These are phyloP conservation scores for Colletotrichum camelliae DNA, from an alignment of 2,329 filamentous ascomycete species.

Conservation along the genomic window DNA sequence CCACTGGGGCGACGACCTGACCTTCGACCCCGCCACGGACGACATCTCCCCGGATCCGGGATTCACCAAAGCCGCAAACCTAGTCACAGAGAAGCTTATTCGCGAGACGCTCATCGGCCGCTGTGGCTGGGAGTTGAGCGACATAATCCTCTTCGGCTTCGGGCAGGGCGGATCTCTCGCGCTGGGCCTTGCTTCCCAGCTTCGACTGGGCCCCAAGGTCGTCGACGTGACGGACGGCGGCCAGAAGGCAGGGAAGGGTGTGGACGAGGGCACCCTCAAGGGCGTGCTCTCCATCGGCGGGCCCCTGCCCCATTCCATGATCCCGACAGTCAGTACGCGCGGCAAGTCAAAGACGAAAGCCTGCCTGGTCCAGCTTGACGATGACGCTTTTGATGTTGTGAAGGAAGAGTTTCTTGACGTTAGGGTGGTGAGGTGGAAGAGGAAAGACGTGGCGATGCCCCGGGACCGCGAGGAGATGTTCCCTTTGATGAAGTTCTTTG, in stretches of 20 bases:
- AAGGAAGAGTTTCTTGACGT: conserved; percentile 71
- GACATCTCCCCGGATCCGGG: conserved; percentile 67
- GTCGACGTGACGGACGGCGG: conserved; percentile 34
- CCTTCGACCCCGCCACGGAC: conserved; percentile 54
- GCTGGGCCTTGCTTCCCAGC: conserved; percentile 56
- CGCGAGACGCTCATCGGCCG: conserved; percentile 53
- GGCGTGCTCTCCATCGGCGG: conserved; percentile 71
- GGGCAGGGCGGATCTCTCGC: conserved; percentile 71
- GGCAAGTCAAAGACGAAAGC: conserved; percentile 68
- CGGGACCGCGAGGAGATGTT: conserved; percentile 82
- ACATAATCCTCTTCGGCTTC: conserved; percentile 70
- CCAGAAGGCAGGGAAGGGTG: not conserved
- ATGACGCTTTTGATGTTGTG: conserved; percentile 66
- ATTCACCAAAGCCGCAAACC: conserved; percentile 52
- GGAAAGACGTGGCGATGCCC: conserved; percentile 82
- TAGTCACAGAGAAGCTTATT: conserved; percentile 58
- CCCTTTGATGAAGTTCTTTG: conserved; percentile 86
- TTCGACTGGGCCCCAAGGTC: conserved; percentile 40
- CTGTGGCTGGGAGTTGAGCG: conserved; percentile 64
- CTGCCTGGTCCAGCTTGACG: conserved; percentile 65
- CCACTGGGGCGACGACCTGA: conserved; percentile 74
- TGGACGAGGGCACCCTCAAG: conserved; percentile 39
- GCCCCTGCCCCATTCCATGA: conserved; percentile 57
- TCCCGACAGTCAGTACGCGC: conserved; percentile 47
- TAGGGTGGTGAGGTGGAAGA: conserved; percentile 72